Evolutionary conservation across 2,329 filamentous ascomycete genomes (phyloP), one percentile per base, ranked within the genome.

Genomic region (Boeremia lycopersici): DNA sequence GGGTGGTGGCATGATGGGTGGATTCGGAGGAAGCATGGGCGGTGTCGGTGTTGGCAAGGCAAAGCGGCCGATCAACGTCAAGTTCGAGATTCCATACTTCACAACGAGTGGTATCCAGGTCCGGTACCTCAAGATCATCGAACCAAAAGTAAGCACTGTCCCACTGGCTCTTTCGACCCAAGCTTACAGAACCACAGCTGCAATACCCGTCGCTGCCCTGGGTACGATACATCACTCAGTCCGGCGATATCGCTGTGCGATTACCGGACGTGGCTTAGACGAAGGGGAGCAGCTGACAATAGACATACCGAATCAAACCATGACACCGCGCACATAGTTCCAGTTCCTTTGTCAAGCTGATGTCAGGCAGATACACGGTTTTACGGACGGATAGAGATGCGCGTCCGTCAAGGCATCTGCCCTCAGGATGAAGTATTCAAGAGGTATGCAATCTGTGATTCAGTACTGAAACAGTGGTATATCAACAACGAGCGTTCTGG

Each of bases 11-110:
- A 98, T 98, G 93, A 98, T 93, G 64, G 93, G 93, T 69, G 93
- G 93, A 0, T 97, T 97, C 69, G 93, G 93, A 60, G 93, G 93
- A 17, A 96, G 91, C 73, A 97, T 97, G 93, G 93, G 93, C 55
- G 93, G 93, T 61, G 86, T 95, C 26, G 87, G 86, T 4, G 78
- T 77, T 17, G 88, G 86, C 54, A 98, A 98, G 80, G 90, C 90
- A 17, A 99, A 98, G 83, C 82, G 95, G 65, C 95, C 95, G 0
- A 99, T 99, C 70, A 93, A 93, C 76, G 95, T 99, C 80, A 99
- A 99, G 81, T 99, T 99, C 75, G 95, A 99, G 81, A 99, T 99
- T 72, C 95, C 95, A n/a, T 99, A 99, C 79, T 99, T 99, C 75
- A 99, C 95, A n/a, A 99, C 96, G 3, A 96, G 90, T 78, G 95